These are phyloP conservation scores for Calonectria crousiana DNA, from an alignment of 2,329 filamentous ascomycete species.

Conservation along the genomic window DNA sequence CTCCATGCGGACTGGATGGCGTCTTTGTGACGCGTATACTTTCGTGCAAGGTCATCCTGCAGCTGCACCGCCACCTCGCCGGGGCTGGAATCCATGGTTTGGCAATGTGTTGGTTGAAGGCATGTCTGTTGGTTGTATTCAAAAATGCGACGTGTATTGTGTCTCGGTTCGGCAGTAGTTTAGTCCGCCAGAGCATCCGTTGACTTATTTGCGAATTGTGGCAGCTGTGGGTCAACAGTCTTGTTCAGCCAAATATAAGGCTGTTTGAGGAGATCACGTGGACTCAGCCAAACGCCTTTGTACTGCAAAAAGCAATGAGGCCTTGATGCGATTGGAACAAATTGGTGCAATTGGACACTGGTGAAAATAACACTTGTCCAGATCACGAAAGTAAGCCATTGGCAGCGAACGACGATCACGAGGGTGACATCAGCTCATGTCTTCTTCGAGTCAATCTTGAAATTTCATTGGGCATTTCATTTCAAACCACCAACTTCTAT, in stretches of 20 bases:
- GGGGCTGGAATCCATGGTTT: neutral
- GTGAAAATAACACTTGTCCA: no score
- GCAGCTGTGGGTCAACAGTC: neutral
- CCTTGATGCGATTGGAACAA: neutral
- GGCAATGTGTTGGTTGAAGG: neutral
- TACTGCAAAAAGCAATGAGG: neutral
- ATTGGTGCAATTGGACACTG: neutral
- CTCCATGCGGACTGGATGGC: conserved; percentile 55
- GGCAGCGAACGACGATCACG: no score
- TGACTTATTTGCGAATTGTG: neutral
- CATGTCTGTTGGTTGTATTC: neutral
- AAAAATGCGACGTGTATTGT: neutral
- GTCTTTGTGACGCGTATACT: conserved; percentile 52
- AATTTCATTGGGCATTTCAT: no score
- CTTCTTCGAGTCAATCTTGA: no score
- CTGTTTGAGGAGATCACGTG: neutral
- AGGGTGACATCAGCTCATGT: no score
- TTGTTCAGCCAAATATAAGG: neutral
- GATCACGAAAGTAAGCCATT: no score
- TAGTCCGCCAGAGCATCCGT: neutral
- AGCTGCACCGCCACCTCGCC: conserved; percentile 36
- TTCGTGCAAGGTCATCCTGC: conserved; percentile 53
- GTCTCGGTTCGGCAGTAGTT: neutral
- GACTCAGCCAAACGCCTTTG: neutral
- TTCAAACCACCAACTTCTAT: no score